Conservation (phyloP, 305 asterid species). For the Coffea humblotiana region DNA sequence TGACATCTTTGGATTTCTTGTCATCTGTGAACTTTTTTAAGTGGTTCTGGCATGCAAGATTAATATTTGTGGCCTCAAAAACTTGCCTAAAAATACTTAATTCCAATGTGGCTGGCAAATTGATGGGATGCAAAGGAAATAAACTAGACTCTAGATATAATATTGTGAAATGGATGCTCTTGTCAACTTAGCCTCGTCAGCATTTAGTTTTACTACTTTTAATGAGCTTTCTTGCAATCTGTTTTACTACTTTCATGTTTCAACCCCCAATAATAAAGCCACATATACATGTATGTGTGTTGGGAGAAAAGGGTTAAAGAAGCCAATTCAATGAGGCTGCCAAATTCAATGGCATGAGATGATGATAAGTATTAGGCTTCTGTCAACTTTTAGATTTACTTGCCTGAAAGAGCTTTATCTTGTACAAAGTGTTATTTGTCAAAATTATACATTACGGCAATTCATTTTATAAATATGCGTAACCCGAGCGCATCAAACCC, state of each 20-base stretch:
- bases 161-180: neutral
- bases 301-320: neutral
- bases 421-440: too few relatives aligned
- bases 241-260: too few relatives aligned
- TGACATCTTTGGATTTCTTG: neutral
- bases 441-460: too few relatives aligned
- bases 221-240: neutral
- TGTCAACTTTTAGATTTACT: neutral
- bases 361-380: neutral
- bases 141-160: neutral
- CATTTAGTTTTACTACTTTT: neutral
- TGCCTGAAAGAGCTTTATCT: neutral
- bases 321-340: neutral
- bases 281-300: neutral
- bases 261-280: too few relatives aligned
- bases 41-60: neutral
- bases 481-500: neutral
- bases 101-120: conserved; percentile 3
- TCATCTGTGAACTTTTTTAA: neutral
- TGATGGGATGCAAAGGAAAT: neutral
- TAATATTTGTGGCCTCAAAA: neutral
- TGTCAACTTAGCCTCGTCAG: neutral
- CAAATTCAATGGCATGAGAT: neutral
- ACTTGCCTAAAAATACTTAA: too few relatives aligned
- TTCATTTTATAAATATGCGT: too few relatives aligned